A percentile compares a stretch with the other conserved stretches of the same genome.
phyloP scores from a whole-genome alignment of 2,329 filamentous ascomycete genomes.

The Cordyceps militaris region DNA sequence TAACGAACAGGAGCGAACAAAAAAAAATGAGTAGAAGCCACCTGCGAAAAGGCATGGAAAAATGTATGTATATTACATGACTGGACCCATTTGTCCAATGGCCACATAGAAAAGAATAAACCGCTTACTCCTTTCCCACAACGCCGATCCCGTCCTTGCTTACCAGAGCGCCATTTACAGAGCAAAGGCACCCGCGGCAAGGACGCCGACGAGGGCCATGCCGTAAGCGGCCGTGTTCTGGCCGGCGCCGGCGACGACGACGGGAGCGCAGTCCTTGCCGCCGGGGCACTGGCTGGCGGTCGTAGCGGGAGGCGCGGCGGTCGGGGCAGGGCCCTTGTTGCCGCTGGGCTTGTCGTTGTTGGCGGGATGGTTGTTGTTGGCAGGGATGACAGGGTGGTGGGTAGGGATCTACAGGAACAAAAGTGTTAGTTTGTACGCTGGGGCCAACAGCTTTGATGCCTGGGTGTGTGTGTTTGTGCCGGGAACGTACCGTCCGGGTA shows the following conservation, averaged over 20 bases:
- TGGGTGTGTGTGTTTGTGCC: too few species aligned
- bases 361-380: neutral
- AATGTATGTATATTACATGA: constrained; percentile 6
- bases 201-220: constrained; percentile 22
- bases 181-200: constrained; percentile 19
- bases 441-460: too few species aligned
- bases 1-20: neutral
- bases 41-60: neutral
- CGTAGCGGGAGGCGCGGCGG: neutral
- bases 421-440: constrained; percentile 12
- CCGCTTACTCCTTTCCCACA: neutral
- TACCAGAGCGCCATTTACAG: constrained; percentile 20
- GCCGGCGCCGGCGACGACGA: constrained; percentile 17
- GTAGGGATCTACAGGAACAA: constrained; percentile 9
- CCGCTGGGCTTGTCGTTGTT: neutral
- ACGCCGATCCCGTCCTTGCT: neutral
- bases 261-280: neutral
- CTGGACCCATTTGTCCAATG: constrained; percentile 10
- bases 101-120: neutral
- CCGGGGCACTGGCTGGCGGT: neutral
- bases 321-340: neutral
- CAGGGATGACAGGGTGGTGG: neutral
- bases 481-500: constrained; percentile 8
- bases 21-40: neutral
- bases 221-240: constrained; percentile 17